Evolutionary conservation across 2,329 filamentous ascomycete genomes (phyloP), one percentile per base, ranked within the genome.

Genomic region (Microsporum audouinii): DNA sequence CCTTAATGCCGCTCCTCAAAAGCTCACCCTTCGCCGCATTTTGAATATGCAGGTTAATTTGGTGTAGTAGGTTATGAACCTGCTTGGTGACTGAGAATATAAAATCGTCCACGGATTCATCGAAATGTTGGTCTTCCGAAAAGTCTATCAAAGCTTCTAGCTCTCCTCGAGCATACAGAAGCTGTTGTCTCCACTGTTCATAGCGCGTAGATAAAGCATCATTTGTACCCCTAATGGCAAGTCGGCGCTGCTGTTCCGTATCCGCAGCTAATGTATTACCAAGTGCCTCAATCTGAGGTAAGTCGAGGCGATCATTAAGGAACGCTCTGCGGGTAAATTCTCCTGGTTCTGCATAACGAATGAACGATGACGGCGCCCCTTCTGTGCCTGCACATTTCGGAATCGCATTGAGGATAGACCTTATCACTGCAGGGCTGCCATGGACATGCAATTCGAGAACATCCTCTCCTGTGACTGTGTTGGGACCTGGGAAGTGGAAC

Each of bases 61-160:
- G 80, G 34, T 72, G 70, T 60, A 84, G 77, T 61, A 97, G 82
- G 0, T 69, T 72, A 0, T 72, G 70, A 1, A 95, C 82, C 69
- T 91, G 84, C 0, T 66, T 66, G 1, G 84, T 81, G 34, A 96
- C 88, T 57, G 85, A 89, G 0, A 70, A 72, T 51, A 95, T 80
- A 27, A 97, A 79, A 60, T 88, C 82, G 0, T 80, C 76, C 0
- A 90, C 88, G 2, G 89, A 87, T 73, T 96, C 91, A 67, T 97
- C 91, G 69, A 99, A 95, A 76, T 97, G 89, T 74, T 99, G 92
- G 69, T 97, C 94, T 72, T 99, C 94, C 0, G 89, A 88, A 71
- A 99, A 99, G 74, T 99, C 94, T 64, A 99, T 97, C 66, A 99
- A 76, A 0, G 94, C 94, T 74, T 99, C 94, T 43, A 99, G 80